phyloP scores from a whole-genome alignment of 305 asterid species.

The Rubia tinctorum region DNA sequence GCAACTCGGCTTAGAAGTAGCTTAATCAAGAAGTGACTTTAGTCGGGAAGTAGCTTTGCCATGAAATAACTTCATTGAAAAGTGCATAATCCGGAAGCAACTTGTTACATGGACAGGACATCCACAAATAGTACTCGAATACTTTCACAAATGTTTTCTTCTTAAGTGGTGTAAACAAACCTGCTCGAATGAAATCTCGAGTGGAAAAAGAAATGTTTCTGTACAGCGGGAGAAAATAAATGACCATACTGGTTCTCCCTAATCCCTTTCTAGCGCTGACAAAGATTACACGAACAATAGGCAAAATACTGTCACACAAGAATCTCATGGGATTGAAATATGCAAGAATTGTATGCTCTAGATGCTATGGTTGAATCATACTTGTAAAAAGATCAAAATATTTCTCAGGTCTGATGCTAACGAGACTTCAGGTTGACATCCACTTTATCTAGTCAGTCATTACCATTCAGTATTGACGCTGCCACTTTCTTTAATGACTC shows the following conservation, averaged over 20 bases:
- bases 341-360: background rate
- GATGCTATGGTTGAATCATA: background rate
- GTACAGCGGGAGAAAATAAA: conserved; percentile 18
- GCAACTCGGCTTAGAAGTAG: too few species aligned
- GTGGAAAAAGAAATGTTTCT: too few species aligned
- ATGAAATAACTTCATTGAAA: too few species aligned
- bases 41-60: too few species aligned
- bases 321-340: background rate
- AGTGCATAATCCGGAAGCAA: too few species aligned
- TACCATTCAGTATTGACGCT: background rate
- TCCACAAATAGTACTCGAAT: too few species aligned
- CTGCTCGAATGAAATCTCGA: too few species aligned
- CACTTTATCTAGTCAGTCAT: conserved; percentile 15
- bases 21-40: too few species aligned
- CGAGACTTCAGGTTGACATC: conserved; percentile 12
- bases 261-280: background rate
- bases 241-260: background rate
- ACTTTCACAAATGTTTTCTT: too few species aligned
- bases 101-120: too few species aligned
- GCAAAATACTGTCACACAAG: background rate
- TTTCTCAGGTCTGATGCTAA: background rate
- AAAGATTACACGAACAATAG: background rate
- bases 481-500: background rate
- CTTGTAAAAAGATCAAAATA: background rate
- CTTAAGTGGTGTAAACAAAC: too few species aligned